phyloP scores from a whole-genome alignment of 192 early-diverging fungal genomes.

The Mortierella alpina region DNA sequence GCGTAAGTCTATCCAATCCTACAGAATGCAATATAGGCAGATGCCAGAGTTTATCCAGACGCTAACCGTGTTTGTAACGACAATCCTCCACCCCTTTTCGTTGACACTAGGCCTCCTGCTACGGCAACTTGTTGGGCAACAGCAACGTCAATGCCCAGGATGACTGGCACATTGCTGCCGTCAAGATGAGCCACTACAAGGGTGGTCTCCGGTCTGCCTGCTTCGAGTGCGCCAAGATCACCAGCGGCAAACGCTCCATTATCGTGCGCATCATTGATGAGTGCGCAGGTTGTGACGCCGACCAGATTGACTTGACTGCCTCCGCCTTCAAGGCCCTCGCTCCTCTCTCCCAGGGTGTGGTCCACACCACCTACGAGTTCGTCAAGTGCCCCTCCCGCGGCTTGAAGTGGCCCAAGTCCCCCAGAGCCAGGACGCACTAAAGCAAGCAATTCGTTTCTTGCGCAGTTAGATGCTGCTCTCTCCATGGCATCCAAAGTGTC shows the following conservation, averaged over 20 bases:
- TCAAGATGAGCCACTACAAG: conserved; percentile 29
- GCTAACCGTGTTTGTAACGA: background rate
- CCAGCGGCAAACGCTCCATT: conserved; percentile 10
- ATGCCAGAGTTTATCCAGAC: background rate
- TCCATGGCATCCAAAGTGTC: background rate
- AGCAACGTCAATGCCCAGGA: conserved; percentile 37
- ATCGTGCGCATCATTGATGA: conserved; percentile 51
- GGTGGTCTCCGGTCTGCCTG: conserved; percentile 24
- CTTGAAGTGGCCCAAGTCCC: conserved; percentile 49
- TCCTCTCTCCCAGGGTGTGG: conserved; percentile 19
- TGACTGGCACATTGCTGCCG: conserved; percentile 46
- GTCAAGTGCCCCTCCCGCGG: conserved; percentile 34
- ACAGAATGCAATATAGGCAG: background rate
- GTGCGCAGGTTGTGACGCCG: conserved; percentile 39
- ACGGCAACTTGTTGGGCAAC: conserved; percentile 38
- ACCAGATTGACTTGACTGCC: conserved; percentile 51
- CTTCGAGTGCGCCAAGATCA: conserved; percentile 51
- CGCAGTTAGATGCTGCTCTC: background rate
- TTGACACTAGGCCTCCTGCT: conserved; percentile 35
- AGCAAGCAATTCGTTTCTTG: background rate
- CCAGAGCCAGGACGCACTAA: conserved; percentile 13
- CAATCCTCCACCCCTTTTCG: background rate
- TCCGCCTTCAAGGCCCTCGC: conserved; percentile 41
- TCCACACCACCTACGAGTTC: conserved; percentile 41
- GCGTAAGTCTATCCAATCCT: conserved; percentile 27